These are phyloP conservation scores for Aspergillus panamensis DNA, from an alignment of 495 filamentous ascomycete species.

Conservation along the genomic window DNA sequence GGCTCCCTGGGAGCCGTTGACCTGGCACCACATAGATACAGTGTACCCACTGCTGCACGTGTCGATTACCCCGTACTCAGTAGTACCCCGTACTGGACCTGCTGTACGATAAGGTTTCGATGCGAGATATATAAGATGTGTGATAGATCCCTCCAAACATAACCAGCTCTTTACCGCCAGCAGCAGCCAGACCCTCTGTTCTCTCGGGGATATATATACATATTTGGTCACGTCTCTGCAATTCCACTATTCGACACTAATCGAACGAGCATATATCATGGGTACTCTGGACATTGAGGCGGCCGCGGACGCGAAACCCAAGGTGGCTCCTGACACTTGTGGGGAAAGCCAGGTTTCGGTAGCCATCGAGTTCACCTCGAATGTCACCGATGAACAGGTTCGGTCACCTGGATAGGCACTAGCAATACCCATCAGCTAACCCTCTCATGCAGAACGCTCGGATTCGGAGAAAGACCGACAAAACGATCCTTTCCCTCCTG, in stretches of 20 bases:
- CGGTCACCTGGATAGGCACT: background rate
- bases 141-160: background rate
- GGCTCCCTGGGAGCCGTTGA: background rate
- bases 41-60: background rate
- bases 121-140: background rate
- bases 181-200: background rate
- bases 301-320: background rate
- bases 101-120: background rate
- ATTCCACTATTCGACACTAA: no score
- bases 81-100: background rate
- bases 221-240: background rate
- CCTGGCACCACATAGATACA: background rate
- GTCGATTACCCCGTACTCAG: background rate
- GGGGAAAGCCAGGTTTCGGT: background rate
- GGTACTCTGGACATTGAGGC: background rate
- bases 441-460: slow-evolving; percentile 20
- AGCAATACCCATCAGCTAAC: background rate
- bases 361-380: background rate
- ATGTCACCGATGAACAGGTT: background rate
- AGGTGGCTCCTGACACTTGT: background rate
- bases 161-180: background rate
- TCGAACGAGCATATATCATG: background rate
- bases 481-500: slow-evolving; percentile 53
- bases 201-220: background rate
- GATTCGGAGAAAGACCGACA: slow-evolving; percentile 58